Base-by-base conservation (phyloP, 306 rosid genomes). In the Begonia loranthoides region DNA sequence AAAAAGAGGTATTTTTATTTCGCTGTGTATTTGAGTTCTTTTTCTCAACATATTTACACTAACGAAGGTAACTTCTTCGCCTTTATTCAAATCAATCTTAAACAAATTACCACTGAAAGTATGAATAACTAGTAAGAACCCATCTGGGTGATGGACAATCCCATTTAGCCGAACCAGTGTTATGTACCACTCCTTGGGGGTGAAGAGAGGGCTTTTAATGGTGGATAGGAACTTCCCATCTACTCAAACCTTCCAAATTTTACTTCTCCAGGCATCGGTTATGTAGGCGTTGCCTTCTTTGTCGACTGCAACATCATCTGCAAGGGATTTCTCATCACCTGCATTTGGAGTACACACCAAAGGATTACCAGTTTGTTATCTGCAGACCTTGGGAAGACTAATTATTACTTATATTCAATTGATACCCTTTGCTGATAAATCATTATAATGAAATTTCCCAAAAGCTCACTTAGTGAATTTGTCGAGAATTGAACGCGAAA, bases 281-380 rank as follows among this genome's bases (percentile, higher is more conserved):
- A 90, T 86, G 9, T 82, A 90, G 12, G 95, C 93, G 67, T 72
- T 85, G 15, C 99, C 99, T 64, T 80, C 84, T 40, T 72, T 75
- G 58, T 90, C 99, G 13, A 82, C 86, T 38, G 94, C 84, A 51
- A 86, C 95, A 41, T 86, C 99, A 34, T 90, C 94, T 11, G 88
- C 82, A 1, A 80, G 63, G 41, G 94, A 61, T 69, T 80, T 90
- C 70, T 67, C 82, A 17, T 74, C 99, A 51, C 72, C 99, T 86
- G 59, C 73, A 71, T 57, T 41, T 4, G 44, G 13, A 41, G 13
- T 15, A 47, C 15, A 14, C 36, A 28, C 36, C 36, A 28, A 8
- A 28, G 36, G 9, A 28, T 28, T 28, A 28, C 36, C 36, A 28
- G 9, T 28, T 28, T 28, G 9, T 28, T n/a, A n/a, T n/a, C n/a